Base-by-base conservation (phyloP, 345 rosid species). In the Pistacia integerrima region DNA sequence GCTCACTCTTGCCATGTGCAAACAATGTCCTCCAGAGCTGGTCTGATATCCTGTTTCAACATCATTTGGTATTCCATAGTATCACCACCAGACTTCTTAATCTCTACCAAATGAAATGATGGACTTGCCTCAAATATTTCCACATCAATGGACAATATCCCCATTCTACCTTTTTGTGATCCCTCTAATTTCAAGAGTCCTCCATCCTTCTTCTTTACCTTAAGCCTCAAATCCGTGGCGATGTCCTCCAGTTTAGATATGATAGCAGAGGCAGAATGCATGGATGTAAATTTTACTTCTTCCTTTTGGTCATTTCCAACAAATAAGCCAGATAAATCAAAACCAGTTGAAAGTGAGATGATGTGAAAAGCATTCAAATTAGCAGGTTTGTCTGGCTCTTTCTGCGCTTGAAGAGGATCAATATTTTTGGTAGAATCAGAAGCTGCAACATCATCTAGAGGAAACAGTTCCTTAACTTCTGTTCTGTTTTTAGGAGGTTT, bases 301-400 rank as follows among this genome's bases (percentile, higher is more conserved):
- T 82, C 82, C 83, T 76, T 85, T 67, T 67, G 64, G 67, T 78
- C 86, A 74, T 77, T 74, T 66, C 76, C 84, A 38, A 80, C 84
- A 61, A 85, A 83, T 67, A 85, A 74, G 48, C 88, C 86, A 7
- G 88, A 85, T 74, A 85, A 72, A 57, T 85, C 88, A 22, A 85
- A 83, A 2, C 88, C 88, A 0, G 81, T 41, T 22, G 86, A 83
- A 64, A 78, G 83, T 57, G 88, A 80, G 64, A 85, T 85, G 25
- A 85, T 82, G 46, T 78, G 81, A 54, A 85, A 85, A 12, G 86
- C 88, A 74, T 85, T 85, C 78, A 82, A 73, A 78, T 81, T 80
- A 35, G 77, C 51, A 51, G 79, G 82, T 70, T 74, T 78, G 8
- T 74, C 4, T 17, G 38, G 13, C 25, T 7, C 62, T 28, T 35